phyloP scores from a whole-genome alignment of 805 yeast genomes.

The Wickerhamomyces strasburgensis region DNA sequence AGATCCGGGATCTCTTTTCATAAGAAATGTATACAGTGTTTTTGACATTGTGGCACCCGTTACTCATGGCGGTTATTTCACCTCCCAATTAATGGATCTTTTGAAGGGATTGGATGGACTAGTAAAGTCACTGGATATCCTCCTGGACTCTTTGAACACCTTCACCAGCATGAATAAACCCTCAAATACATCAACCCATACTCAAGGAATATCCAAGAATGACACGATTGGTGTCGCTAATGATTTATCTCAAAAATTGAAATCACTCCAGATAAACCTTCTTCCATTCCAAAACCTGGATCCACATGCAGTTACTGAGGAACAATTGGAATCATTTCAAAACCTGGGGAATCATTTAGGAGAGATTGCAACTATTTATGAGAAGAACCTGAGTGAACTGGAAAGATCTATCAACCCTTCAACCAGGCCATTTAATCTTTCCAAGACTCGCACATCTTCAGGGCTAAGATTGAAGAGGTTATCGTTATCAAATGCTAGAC shows the following conservation, averaged over 20 bases:
- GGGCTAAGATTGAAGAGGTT: conserved; percentile 18
- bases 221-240: too few species aligned
- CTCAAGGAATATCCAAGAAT: too few species aligned
- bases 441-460: conserved; percentile 6
- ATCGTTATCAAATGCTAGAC: conserved; percentile 17
- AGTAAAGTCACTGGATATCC: not conserved
- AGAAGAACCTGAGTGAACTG: conserved; percentile 5
- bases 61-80: too few species aligned
- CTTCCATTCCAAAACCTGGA: conserved; percentile 7
- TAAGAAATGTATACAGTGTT: conserved; percentile 5
- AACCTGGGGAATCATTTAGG: not conserved
- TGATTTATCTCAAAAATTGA: conserved; percentile 8
- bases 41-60: conserved; percentile 9
- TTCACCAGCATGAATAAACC: conserved; percentile 1
- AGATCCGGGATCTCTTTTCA: conserved; percentile 18
- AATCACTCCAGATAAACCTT: conserved; percentile 9
- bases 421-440: conserved; percentile 9
- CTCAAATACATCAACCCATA: too few species aligned
- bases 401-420: conserved; percentile 8
- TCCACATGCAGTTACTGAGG: too few species aligned
- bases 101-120: conserved; percentile 1
- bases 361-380: conserved; percentile 1
- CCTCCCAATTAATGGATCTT: too few species aligned
- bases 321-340: not conserved
- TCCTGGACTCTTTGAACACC: conserved; percentile 5